phyloP scores from a whole-genome alignment of 768 basidiomycete species.

The Amanita exitialis region DNA sequence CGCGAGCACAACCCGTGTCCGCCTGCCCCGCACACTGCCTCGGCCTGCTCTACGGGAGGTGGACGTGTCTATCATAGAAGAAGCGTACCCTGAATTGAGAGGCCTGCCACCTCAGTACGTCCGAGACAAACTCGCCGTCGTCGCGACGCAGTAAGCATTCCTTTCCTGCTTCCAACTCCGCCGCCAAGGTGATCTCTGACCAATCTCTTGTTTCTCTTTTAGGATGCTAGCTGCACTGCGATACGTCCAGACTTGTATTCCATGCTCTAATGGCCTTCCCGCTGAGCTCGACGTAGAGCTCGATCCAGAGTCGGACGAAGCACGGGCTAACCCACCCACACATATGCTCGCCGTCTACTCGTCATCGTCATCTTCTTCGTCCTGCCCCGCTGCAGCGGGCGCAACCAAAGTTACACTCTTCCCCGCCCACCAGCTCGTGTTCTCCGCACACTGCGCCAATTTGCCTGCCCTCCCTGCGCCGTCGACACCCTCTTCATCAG shows the following conservation, averaged over 20 bases:
- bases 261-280: constrained; percentile 1
- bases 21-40: constrained; percentile 12
- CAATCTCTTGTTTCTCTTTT: background rate
- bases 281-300: constrained; percentile 17
- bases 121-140: constrained; percentile 10
- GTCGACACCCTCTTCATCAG: constrained; percentile 14
- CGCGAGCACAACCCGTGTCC: constrained; percentile 5
- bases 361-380: constrained; percentile 8
- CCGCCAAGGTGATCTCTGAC: background rate
- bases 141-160: constrained; percentile 9
- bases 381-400: background rate
- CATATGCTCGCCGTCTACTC: constrained; percentile 25
- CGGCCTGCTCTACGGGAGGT: constrained; percentile 13
- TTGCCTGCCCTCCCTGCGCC: constrained; percentile 25
- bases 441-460: constrained; percentile 28
- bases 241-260: constrained; percentile 9
- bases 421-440: constrained; percentile 33
- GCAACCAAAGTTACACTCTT: constrained; percentile 23
- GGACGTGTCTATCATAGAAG: constrained; percentile 4
- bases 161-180: background rate
- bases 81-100: constrained; percentile 10
- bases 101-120: constrained; percentile 12
- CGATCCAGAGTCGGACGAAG: constrained; percentile 9
- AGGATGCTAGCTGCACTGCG: constrained; percentile 12
- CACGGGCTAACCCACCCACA: constrained; percentile 16